phyloP scores from a whole-genome alignment of 176 grass and related monocot species.

The Juncus effusus region DNA sequence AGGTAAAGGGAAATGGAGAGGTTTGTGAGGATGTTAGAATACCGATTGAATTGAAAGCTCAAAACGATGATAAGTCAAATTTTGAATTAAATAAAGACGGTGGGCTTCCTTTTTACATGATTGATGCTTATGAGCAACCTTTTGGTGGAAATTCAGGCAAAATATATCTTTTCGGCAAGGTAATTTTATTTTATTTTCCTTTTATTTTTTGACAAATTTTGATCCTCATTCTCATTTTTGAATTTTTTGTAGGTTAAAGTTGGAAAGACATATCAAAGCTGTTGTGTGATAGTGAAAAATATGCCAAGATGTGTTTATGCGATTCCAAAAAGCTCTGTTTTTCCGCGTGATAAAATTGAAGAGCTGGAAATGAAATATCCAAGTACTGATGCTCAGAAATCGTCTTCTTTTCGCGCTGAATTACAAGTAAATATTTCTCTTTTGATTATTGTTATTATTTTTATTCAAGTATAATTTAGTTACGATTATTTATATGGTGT shows the following conservation, averaged over 20 bases:
- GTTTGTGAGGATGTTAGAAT: constrained; percentile 19
- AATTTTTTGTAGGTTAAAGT: constrained; percentile 66
- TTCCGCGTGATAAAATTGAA: constrained; percentile 46
- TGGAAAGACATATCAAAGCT: constrained; percentile 64
- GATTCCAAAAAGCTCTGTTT: constrained; percentile 66
- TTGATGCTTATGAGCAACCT: constrained; percentile 91
- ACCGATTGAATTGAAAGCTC: constrained; percentile 28
- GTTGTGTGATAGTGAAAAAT: constrained; percentile 76
- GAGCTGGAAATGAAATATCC: constrained; percentile 36
- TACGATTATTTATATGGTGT: constrained; percentile 22
- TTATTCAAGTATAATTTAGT: constrained; percentile 6
- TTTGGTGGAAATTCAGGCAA: constrained; percentile 82
- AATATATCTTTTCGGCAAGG: constrained; percentile 92
- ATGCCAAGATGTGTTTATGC: constrained; percentile 98
- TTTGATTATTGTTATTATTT: constrained; percentile 6
- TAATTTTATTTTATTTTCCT: constrained; percentile 30
- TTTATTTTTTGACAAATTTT: not conserved
- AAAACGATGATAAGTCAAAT: constrained; percentile 59
- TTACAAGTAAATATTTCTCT: constrained; percentile 57
- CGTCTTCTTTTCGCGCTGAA: constrained; percentile 50
- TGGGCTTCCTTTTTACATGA: constrained; percentile 75
- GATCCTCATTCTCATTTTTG: constrained; percentile 8
- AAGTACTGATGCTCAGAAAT: constrained; percentile 34
- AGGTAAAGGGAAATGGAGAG: constrained; percentile 33
- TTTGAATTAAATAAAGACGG: constrained; percentile 65